Evolutionary conservation across 306 rosid species (phyloP).

Genomic region (Acacia crassicarpa): DNA sequence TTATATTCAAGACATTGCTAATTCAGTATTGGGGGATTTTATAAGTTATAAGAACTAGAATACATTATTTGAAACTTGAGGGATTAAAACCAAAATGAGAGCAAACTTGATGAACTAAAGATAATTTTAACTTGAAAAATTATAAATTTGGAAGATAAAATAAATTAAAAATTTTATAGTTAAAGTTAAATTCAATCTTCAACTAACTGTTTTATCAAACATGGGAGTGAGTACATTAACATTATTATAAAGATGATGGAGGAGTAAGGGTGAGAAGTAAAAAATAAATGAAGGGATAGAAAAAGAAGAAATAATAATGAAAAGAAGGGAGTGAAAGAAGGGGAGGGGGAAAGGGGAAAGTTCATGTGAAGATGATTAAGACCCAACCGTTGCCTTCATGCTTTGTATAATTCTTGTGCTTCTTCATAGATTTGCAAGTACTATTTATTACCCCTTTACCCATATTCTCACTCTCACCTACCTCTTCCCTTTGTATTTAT

Average conservation of each 20-base stretch:
- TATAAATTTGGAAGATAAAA: too few species aligned
- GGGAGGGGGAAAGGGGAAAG: slow-evolving; percentile 15
- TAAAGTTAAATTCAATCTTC: too few species aligned
- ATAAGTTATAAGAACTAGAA: too few species aligned
- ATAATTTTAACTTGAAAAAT: too few species aligned
- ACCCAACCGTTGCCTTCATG: slow-evolving; percentile 52
- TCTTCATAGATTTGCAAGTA: too few species aligned
- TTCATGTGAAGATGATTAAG: slow-evolving; percentile 57
- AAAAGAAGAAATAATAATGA: slow-evolving; percentile 5
- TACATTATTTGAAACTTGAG: fast-evolving
- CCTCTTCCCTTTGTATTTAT: slow-evolving; percentile 38
- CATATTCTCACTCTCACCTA: slow-evolving; percentile 28
- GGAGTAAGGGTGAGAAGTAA: not conserved
- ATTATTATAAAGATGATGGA: too few species aligned
- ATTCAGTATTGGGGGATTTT: not conserved
- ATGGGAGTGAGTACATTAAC: too few species aligned
- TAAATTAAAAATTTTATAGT: too few species aligned
- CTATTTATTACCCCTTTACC: slow-evolving; percentile 31
- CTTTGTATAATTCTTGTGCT: slow-evolving; percentile 30
- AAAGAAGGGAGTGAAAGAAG: not conserved
- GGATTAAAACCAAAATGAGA: too few species aligned
- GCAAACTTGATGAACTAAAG: too few species aligned
- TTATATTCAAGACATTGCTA: not conserved
- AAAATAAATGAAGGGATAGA: not conserved
- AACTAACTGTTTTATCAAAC: too few species aligned